Base-by-base conservation (phyloP, 2,329 filamentous ascomycete genomes). In the Xylogone sp. region DNA sequence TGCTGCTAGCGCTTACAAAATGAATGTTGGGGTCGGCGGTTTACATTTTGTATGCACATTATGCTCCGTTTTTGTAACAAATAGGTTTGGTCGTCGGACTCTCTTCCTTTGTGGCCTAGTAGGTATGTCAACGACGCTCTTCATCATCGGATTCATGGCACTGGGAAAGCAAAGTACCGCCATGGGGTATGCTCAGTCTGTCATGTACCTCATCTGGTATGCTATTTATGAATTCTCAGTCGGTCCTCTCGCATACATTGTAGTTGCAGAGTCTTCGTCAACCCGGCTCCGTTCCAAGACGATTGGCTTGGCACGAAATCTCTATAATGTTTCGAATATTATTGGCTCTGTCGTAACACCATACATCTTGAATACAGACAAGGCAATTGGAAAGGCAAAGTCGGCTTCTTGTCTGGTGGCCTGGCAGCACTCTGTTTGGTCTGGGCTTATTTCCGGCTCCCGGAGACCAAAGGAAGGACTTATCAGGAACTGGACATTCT, bases 221-320 rank as follows among this genome's bases (percentile, higher is more conserved):
- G 74, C 92, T 47, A 80, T 85, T 59, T 96, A 94, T 71, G 88
- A 95, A 66, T 75, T 91, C 46, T 88, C 88, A 0, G 89, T 96
- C 45, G 90, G 90, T 34, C 93, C 90, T 0, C 88, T 95, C 7
- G 89, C 86, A 68, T 95, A 93, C 71, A 45, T 45, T 43, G 21
- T 52, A 4, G 50, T 45, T 22, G 82, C 86, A 2, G 90, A 95
- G 68, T 71, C 95, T 22, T 90, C 88, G 0, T 89, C 88, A 0
- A 82, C 88, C 19, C 81, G 90, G 1, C 76, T 96, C 42, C 87
- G 90, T 64, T 90, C 93, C 74, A 95, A 95, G 75, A 95, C 90
- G 1, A 86, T 95, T 21, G 90, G 92, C 1, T 78, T 95, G 3
- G 89, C 87, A 1, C 85, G 90, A 50, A 87, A 88, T 60, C 73